Evolutionary conservation across 2,329 filamentous ascomycete species (phyloP), one percentile per base, ranked within the genome.

Genomic region (Ophioceras dolichostomum): DNA sequence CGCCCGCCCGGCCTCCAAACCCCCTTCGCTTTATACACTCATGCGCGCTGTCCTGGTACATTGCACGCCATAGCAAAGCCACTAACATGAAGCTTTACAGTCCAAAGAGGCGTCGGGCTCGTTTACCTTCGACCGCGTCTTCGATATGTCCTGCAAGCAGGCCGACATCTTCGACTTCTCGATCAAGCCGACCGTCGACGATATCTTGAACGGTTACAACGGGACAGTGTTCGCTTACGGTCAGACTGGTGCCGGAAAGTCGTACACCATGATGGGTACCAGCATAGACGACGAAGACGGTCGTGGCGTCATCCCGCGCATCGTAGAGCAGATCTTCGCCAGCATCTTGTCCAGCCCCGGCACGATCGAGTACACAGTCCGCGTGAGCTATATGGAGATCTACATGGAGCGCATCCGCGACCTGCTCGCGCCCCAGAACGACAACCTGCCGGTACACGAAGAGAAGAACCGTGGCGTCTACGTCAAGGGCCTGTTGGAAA

Each of bases 381-480:
- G 88, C 39, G 89, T 96, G 54, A 94, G 87, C 60, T 96, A 96
- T 62, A 95, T 98, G 88, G 91, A 98, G 62, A 96, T 98, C 46
- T 98, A 98, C 68, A 98, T 96, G 91, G 91, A 98, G 65, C 79
- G 83, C 49, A 96, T 98, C 58, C 78, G 89, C 52, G 91, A 98
- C 76, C 64, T 98, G 52, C 67, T 98, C 45, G 79, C 82, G 18
- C 91, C 91, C 10, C 83, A 88, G 42, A 94, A 96, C 60, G 89
- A 95, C 64, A 96, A 96, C 55, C 67, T 98, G 37, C 88, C 89
- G 1, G 80, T 96, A n/a, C 91, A 96, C 62, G 91, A 98, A 54
- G 91, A 96, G 62, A 94, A 95, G 71, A 91, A 82, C 55, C 74
- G 85, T 42, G 91, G 91, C 38, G 89, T 96, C 1, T 96, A 96